Percentiles rank a stretch among this genome's conserved stretches.
Conservation (phyloP, 1,139 yeast species). For the Dujonia santamariae region DNA sequence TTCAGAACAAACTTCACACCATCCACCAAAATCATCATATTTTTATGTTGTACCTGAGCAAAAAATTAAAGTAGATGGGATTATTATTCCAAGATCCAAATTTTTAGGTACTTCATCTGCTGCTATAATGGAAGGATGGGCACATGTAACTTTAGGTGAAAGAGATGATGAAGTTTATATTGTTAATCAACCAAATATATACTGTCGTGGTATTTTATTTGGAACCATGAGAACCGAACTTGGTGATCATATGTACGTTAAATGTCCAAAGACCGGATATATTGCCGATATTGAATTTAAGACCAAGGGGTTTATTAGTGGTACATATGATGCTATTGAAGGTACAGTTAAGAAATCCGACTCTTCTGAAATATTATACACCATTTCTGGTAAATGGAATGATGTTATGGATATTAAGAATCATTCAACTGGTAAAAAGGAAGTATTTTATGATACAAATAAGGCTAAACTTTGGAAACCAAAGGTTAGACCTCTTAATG, state of each 20-base stretch:
- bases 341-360: conserved; percentile 61
- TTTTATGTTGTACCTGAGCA: conserved; percentile 82
- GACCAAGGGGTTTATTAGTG: conserved; percentile 90
- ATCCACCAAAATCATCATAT: conserved; percentile 96
- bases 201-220: conserved; percentile 89
- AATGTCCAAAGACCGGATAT: conserved; percentile 56
- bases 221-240: conserved; percentile 87
- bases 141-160: conserved; percentile 67
- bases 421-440: conserved; percentile 43
- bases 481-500: conserved; percentile 68
- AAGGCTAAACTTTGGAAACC: conserved; percentile 56
- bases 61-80: conserved; percentile 84
- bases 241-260: conserved; percentile 84
- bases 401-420: conserved; percentile 73
- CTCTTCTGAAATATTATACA: conserved; percentile 56
- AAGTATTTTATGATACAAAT: conserved; percentile 62
- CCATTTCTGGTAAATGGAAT: conserved; percentile 90
- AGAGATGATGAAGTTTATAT: conserved; percentile 65
- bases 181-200: conserved; percentile 90
- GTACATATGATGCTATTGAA: conserved; percentile 85
- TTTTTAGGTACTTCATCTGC: conserved; percentile 96
- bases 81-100: conserved; percentile 79
- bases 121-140: conserved; percentile 93
- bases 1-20: conserved; percentile 95
- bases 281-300: conserved; percentile 89